phyloP scores from a whole-genome alignment of 2,329 filamentous ascomycete genomes.

The Pestalotiopsis sp. region DNA sequence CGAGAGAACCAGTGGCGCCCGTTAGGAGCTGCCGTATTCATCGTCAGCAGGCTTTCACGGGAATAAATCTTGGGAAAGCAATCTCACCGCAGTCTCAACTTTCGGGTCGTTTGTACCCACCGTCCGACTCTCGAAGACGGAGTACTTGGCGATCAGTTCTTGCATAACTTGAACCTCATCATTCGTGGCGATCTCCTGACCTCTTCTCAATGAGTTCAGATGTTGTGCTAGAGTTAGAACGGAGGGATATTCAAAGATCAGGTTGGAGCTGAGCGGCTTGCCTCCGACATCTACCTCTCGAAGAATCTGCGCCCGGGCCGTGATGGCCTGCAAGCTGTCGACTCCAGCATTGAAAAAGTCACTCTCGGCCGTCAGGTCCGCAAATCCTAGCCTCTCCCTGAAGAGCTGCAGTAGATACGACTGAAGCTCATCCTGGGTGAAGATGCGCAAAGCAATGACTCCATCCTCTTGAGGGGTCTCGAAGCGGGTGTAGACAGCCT shows the following conservation, averaged over 20 bases:
- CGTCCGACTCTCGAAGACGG: background rate
- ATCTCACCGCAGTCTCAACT: background rate
- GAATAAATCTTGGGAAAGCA: background rate
- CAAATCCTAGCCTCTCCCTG: slow-evolving; percentile 32
- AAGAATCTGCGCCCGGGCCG: slow-evolving; percentile 43
- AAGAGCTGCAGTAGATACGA: slow-evolving; percentile 33
- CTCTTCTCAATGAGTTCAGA: background rate
- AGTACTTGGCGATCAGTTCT: slow-evolving; percentile 1
- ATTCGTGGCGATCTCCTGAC: too few species aligned
- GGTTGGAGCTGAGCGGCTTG: slow-evolving; percentile 10
- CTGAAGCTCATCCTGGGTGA: slow-evolving; percentile 27
- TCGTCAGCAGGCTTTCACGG: background rate
- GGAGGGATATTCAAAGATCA: slow-evolving; percentile 1
- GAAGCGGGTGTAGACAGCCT: slow-evolving; percentile 33
- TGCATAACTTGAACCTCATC: background rate
- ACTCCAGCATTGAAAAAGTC: slow-evolving; percentile 48
- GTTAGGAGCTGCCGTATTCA: slow-evolving; percentile 1
- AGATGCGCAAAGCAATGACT: slow-evolving; percentile 12
- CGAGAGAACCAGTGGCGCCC: slow-evolving; percentile 6
- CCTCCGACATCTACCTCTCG: slow-evolving; percentile 38
- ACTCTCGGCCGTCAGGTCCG: slow-evolving; percentile 29
- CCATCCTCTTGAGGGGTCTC: background rate
- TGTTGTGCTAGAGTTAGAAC: background rate
- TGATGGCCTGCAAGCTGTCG: slow-evolving; percentile 49
- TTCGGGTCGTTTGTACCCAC: background rate